phyloP scores from a whole-genome alignment of 2,329 filamentous ascomycete species.

The Talaromyces rugulosus region DNA sequence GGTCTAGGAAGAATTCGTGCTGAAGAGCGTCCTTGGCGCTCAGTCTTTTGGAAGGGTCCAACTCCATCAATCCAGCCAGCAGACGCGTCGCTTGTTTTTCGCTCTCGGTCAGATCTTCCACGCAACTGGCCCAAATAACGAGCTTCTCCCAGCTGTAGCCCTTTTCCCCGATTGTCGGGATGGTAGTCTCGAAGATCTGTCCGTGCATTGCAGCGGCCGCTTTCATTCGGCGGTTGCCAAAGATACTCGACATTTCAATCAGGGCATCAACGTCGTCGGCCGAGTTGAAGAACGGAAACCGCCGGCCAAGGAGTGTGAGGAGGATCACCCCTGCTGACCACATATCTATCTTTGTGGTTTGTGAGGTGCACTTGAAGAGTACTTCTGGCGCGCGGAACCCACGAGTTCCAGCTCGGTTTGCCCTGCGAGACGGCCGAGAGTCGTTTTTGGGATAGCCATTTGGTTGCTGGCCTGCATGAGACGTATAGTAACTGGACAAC shows the following conservation, averaged over 20 bases:
- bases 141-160: slow-evolving; percentile 92
- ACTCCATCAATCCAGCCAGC: slow-evolving; percentile 39
- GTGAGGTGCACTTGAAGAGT: slow-evolving; percentile 92
- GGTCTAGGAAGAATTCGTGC: slow-evolving; percentile 43
- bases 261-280: slow-evolving; percentile 97
- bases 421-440: slow-evolving; percentile 77
- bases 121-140: slow-evolving; percentile 87
- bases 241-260: slow-evolving; percentile 95
- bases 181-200: slow-evolving; percentile 85
- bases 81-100: slow-evolving; percentile 44
- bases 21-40: slow-evolving; percentile 41
- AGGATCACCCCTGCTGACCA: slow-evolving; percentile 98
- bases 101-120: slow-evolving; percentile 54
- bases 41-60: slow-evolving; percentile 40
- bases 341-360: slow-evolving; percentile 90
- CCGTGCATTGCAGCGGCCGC: slow-evolving; percentile 78
- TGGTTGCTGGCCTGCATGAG: slow-evolving; percentile 45
- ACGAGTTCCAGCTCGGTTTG: slow-evolving; percentile 89
- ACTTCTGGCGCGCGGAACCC: slow-evolving; percentile 97
- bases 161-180: slow-evolving; percentile 80
- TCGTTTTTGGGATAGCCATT: slow-evolving; percentile 84
- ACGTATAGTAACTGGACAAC: slow-evolving; percentile 57
- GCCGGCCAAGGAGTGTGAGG: slow-evolving; percentile 83
- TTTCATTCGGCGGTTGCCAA: slow-evolving; percentile 81
- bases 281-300: slow-evolving; percentile 98